Conservation (phyloP, 768 basidiomycete genomes). For the Boletus rubescentipes region DNA sequence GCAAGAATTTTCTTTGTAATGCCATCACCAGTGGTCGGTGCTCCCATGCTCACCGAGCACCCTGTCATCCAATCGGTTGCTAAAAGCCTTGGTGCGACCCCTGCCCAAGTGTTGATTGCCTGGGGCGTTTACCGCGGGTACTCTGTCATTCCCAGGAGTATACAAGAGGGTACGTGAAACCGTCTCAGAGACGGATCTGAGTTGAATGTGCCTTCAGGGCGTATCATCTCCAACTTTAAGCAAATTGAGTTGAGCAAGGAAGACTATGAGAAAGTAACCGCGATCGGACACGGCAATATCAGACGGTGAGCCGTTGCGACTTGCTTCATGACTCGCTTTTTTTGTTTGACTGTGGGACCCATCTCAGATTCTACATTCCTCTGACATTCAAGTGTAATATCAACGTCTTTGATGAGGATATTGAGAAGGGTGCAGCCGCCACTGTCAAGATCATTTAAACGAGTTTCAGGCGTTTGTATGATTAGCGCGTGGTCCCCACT, state of each 20-base stretch:
- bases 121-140: slow-evolving; percentile 77
- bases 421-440: too few species aligned
- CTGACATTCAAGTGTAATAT: too few species aligned
- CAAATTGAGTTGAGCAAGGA: slow-evolving; percentile 64
- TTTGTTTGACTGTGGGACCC: too few species aligned
- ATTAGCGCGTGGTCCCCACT: too few species aligned
- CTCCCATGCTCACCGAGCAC: slow-evolving; percentile 69
- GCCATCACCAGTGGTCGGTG: slow-evolving; percentile 46
- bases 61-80: slow-evolving; percentile 62
- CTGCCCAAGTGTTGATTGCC: slow-evolving; percentile 81
- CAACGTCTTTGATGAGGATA: too few species aligned
- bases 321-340: too few species aligned
- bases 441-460: too few species aligned
- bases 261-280: slow-evolving; percentile 56
- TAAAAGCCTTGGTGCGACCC: slow-evolving; percentile 55
- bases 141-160: slow-evolving; percentile 84
- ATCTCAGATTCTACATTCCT: too few species aligned
- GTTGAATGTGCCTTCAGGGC: slow-evolving; percentile 38
- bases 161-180: slow-evolving; percentile 47
- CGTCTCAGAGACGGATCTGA: not conserved
- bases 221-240: slow-evolving; percentile 76
- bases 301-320: too few species aligned
- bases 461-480: too few species aligned
- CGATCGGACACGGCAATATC: slow-evolving; percentile 41
- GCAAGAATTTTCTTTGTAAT: not conserved